Base-by-base conservation (phyloP, 192 early-diverging fungal species). In the Podila horticola region DNA sequence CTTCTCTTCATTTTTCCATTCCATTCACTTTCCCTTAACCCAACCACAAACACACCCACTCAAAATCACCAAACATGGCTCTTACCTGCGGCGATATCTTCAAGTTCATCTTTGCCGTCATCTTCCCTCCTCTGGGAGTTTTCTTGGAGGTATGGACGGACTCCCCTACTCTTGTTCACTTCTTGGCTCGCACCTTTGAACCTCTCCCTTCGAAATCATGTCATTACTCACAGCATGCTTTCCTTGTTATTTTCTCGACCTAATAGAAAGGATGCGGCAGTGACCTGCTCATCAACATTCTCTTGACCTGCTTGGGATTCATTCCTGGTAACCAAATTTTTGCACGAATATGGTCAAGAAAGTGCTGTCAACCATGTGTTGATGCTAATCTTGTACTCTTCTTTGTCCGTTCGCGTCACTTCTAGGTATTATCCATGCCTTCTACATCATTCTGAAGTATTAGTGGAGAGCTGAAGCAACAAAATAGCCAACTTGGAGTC, bases 221-320 rank as follows among this genome's bases (percentile, higher is more conserved):
- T 51, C 17, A 0, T 62, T 51, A 30, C n/a, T 67, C 12, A 55
- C 52, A n/a, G 17, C 52, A 36, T 36, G 8, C 61, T 38, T 31
- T 38, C 45, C 72, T 11, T 36, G 2, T 7, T 20, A 24, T 34
- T 49, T n/a, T 57, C 33, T 26, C 38, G 22, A 50, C 13, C 74
- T 55, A 19, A 50, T 72, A 79, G 76, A 72, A 74, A 30, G 92
- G 91, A 41, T 88, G 84, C 76, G 68, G 69, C 17, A 41, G 28
- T 29, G 92, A 92, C 58, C 72, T 93, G 13, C 69, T 88, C 29
- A 91, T 95, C 69, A 94, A 94, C 84, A 85, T 94, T 66, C 36
- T 81, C 17, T 84, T 95, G 77, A 93, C 93, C 0, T 67, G 88
- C 63, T 84, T 95, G 33, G 92, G 92, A 26, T 91, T 70, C 65